Evolutionary conservation across 2,329 filamentous ascomycete genomes (phyloP).

Genomic region (Penicillium nordicum): DNA sequence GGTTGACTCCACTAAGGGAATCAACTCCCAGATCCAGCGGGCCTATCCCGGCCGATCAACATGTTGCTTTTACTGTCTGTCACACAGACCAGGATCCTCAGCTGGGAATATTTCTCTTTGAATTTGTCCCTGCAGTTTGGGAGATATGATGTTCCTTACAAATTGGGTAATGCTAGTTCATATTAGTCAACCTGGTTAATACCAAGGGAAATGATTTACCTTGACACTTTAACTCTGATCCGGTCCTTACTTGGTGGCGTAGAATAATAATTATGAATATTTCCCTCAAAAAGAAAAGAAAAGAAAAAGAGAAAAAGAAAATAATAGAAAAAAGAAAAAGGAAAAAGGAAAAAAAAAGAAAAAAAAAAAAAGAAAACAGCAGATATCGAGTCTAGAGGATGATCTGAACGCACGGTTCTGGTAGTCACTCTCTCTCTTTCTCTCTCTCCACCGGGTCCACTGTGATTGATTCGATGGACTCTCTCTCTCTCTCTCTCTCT

Average conservation of each 20-base stretch:
- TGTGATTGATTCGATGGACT: constrained; percentile 8
- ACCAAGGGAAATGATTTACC: not conserved
- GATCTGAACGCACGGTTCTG: constrained; percentile 13
- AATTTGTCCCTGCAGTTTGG: not conserved
- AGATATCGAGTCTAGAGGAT: constrained; percentile 12
- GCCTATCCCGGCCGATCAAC: constrained; percentile 23
- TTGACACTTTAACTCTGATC: constrained; percentile 3
- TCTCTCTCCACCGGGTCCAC: constrained; percentile 7
- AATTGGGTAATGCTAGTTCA: not conserved
- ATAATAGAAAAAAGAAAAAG: not conserved
- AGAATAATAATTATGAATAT: not conserved
- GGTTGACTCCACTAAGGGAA: not conserved
- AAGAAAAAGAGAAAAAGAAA: not conserved
- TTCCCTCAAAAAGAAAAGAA: not conserved
- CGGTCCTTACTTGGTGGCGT: constrained; percentile 20
- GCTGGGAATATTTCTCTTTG: not conserved
- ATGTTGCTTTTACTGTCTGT: constrained; percentile 15
- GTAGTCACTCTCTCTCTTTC: not conserved
- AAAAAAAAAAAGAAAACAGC: not conserved
- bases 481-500: constrained; percentile 33
- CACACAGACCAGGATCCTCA: constrained; percentile 27
- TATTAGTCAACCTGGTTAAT: not conserved
- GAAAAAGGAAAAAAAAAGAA: not conserved
- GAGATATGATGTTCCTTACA: not conserved
- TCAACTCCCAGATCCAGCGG: constrained; percentile 13